Conservation (phyloP, 345 rosid genomes). For the Kernera saxatilis region DNA sequence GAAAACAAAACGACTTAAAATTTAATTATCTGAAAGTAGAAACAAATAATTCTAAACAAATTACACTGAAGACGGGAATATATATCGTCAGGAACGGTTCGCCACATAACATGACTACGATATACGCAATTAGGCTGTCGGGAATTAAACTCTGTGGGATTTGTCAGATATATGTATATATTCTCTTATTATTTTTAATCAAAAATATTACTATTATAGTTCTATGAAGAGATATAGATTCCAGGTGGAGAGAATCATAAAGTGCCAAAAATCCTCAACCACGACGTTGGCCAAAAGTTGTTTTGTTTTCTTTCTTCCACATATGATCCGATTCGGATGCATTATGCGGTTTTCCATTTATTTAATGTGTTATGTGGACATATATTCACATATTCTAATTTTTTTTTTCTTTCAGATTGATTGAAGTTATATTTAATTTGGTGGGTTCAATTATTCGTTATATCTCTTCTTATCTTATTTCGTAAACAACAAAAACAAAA, state of each 20-base stretch:
- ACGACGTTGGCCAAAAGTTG: slow-evolving; percentile 31
- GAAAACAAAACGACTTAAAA: background rate
- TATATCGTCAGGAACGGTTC: background rate
- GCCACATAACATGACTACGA: background rate
- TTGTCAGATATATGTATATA: background rate
- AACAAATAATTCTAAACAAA: background rate
- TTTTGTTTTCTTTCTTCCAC: slow-evolving; percentile 27
- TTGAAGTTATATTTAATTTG: slow-evolving; percentile 1
- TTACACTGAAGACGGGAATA: slow-evolving; percentile 17
- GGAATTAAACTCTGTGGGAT: slow-evolving; percentile 14
- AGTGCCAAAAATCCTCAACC: slow-evolving; percentile 19
- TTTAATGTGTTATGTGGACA: slow-evolving; percentile 14
- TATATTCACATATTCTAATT: background rate
- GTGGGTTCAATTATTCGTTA: slow-evolving; percentile 22
- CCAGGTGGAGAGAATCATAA: slow-evolving; percentile 27
- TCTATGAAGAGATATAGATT: background rate
- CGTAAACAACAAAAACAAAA: background rate
- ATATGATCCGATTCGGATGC: slow-evolving; percentile 30
- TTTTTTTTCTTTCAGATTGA: background rate
- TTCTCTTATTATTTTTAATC: background rate
- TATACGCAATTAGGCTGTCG: slow-evolving; percentile 10
- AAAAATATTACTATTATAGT: slow-evolving; percentile 1
- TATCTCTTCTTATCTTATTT: background rate
- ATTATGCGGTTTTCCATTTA: slow-evolving; percentile 23
- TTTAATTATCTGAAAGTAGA: background rate